Evolutionary conservation across 2,329 filamentous ascomycete species (phyloP), one percentile per base, ranked within the genome.

Genomic region (Harringtonia aguacate): DNA sequence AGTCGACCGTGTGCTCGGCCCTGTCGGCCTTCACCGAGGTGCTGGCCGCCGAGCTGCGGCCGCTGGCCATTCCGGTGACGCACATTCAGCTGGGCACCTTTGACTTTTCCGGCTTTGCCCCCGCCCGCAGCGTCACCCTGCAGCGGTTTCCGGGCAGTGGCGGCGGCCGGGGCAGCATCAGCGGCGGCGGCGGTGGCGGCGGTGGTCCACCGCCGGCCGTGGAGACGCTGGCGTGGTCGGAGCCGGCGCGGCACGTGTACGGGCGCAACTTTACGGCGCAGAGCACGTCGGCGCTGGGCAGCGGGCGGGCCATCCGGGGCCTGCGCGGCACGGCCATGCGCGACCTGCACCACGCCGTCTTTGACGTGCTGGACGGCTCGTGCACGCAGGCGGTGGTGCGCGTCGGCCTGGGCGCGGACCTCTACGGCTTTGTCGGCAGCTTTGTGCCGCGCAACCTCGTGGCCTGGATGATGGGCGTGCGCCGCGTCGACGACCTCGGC

Each of bases 61-160:
- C 86, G 4, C 71, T 92, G 30, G 75, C 73, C 42, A 83, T 95
- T 43, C 77, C 83, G 33, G 84, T 95, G 18, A 84, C 84, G 2
- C 87, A 95, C 58, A 73, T 98, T 59, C 87, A 90, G 62, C 79
- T 97, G 2, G 92, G 92, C 46, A 89, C 86, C 20, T 87, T 98
- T 59, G 90, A 97, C 62, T 80, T 90, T 54, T 78, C 79, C 8
- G 72, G 80, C 49, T 79, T 81, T 62, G 72, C 72, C 3, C 73
- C 72, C 24, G 59, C 67, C 14, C 48, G 50, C 30, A 51, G 45
- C 42, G 43, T 39, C 39, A 35, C 53, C 4, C 46, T 46, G 9
- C 46, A 49, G 46, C 43, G 43, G 31, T 20, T 48, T 35, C 31
- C 44, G 14, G 27, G 36, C 31, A 34, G 64, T 21, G 56, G 66